Base-by-base conservation (phyloP, 139 green algal genomes). In the Axilococcus clingmanii region DNA sequence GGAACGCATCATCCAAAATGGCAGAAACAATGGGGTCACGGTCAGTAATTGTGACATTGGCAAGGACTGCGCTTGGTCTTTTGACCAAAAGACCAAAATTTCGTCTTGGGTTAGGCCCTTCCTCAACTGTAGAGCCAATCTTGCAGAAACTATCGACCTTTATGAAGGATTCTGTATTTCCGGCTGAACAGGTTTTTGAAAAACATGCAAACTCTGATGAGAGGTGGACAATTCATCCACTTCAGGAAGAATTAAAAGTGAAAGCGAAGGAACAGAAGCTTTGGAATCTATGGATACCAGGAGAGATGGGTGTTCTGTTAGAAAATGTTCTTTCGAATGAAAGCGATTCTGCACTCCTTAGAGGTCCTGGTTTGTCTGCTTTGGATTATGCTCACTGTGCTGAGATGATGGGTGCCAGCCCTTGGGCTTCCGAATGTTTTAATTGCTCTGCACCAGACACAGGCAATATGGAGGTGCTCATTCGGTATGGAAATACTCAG, bases 401-500 rank as follows among this genome's bases (percentile, higher is more conserved):
- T 59, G 72, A 85, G 57, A 61, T 63, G 7, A 74, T 78, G 68
- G 71, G 71, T 14, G 57, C 65, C 35, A 80, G 59, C 36, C 40
- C 75, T 33, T 95, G 77, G 76, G 85, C 82, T 1, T 77, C 86
- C 1, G 92, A 99, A 74, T 65, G 89, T 5, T 99, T 98, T 83
- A 99, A 99, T 81, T 98, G 92, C 79, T 83, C 63, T 7, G 92
- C 93, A 1, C 93, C 93, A 7, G 93, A 99, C 69, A 98, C 93
- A 0, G 90, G 90, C 38, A 99, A 99, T 78, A 99, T 99, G 93
- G 93, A 99, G 76, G 71, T 84, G 40, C 61, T 91, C 30, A 56
- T 74, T 6, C 63, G 74, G 40, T 97, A 96, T 57, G 93, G 87
- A 54, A 88, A 57, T 1, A 48, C 11, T 0, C 42, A 78, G 41